A percentile compares a stretch with the other conserved stretches of the same genome.
Evolutionary conservation across 192 early-diverging fungal species (phyloP).

Genomic region (Backusella tarrabulga): DNA sequence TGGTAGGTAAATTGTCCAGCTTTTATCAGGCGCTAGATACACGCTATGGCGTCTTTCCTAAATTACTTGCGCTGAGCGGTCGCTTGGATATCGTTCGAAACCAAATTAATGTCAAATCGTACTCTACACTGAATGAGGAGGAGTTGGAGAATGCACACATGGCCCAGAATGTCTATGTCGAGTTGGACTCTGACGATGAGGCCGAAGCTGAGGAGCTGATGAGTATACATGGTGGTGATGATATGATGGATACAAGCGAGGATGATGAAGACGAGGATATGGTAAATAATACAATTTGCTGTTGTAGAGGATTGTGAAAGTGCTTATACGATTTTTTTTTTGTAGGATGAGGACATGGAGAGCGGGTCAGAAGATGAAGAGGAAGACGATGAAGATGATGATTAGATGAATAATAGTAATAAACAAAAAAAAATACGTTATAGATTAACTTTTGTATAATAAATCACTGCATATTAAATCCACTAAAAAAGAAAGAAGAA

Average conservation of each 20-base stretch:
- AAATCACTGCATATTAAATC: background rate
- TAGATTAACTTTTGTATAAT: constrained; percentile 6
- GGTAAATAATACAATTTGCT: background rate
- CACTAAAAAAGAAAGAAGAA: background rate
- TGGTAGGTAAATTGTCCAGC: constrained; percentile 47
- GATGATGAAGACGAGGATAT: constrained; percentile 8
- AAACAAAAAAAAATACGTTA: background rate
- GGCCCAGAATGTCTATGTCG: constrained; percentile 46
- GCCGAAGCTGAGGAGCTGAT: constrained; percentile 19
- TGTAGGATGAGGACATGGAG: constrained; percentile 7
- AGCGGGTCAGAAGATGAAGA: constrained; percentile 23
- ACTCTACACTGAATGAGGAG: constrained; percentile 26
- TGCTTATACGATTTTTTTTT: background rate
- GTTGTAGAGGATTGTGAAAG: too few species aligned
- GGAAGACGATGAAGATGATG: constrained; percentile 30
- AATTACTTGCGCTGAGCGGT: constrained; percentile 46
- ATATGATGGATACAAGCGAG: constrained; percentile 7
- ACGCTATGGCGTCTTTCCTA: constrained; percentile 44
- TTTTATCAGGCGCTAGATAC: constrained; percentile 52
- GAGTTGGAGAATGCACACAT: constrained; percentile 36
- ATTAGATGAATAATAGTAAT: constrained; percentile 8
- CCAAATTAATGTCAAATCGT: constrained; percentile 44
- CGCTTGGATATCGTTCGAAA: constrained; percentile 52
- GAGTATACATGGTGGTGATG: constrained; percentile 10
- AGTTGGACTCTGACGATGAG: constrained; percentile 40